Conservation (phyloP, 2,329 filamentous ascomycete genomes). For the Fusarium sp. region DNA sequence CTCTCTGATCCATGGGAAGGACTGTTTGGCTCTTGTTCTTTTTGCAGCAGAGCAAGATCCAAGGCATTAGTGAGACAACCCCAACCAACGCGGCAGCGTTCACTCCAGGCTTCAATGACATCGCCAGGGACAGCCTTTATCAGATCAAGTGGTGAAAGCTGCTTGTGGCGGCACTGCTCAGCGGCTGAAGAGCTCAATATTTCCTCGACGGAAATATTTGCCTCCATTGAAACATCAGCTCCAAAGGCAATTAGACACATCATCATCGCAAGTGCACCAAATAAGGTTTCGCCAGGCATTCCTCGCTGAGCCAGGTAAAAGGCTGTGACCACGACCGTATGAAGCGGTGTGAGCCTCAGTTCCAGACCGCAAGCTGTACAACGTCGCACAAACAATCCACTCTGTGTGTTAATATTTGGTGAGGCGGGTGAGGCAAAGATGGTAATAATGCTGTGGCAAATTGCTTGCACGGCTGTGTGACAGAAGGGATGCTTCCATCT, state of each 20-base stretch:
- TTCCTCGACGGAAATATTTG: rapidly evolving
- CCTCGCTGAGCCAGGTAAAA: background rate
- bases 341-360: background rate
- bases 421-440: background rate
- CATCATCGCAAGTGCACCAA: background rate
- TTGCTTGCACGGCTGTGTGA: background rate
- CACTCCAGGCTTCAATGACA: background rate
- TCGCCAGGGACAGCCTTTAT: background rate
- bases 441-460: background rate
- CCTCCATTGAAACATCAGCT: rapidly evolving
- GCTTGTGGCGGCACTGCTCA: rapidly evolving
- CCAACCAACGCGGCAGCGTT: background rate
- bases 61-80: background rate
- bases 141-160: rapidly evolving
- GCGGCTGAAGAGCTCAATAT: background rate
- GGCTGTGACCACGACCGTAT: rapidly evolving
- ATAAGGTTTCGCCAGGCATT: rapidly evolving
- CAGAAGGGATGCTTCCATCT: background rate
- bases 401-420: rapidly evolving
- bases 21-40: rapidly evolving
- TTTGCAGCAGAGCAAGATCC: rapidly evolving
- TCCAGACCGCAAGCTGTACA: background rate
- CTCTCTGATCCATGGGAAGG: rapidly evolving
- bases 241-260: rapidly evolving
- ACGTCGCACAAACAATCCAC: background rate